These are phyloP conservation scores for Aspergillus clavatus DNA, from an alignment of 2,329 filamentous ascomycete species.

Conservation along the genomic window DNA sequence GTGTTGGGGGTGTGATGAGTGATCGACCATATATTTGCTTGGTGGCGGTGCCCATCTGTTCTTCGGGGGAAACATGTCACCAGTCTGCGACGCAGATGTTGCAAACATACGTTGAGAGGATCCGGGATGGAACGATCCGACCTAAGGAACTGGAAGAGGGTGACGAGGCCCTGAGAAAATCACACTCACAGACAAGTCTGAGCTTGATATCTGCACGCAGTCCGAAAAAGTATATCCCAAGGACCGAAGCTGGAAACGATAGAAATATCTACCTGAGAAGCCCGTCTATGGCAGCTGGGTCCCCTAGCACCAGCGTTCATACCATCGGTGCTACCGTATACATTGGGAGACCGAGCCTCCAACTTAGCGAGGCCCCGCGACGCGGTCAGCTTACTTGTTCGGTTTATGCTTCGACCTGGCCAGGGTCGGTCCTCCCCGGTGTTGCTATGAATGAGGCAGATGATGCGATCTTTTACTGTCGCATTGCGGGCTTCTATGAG, in stretches of 20 bases:
- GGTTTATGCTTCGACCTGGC: slow-evolving; percentile 18
- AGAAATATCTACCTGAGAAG: neutral
- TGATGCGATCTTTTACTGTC: slow-evolving; percentile 12
- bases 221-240: neutral
- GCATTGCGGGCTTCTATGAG: slow-evolving; percentile 15
- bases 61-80: slow-evolving; percentile 1
- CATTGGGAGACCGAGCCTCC: slow-evolving; percentile 16
- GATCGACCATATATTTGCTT: slow-evolving; percentile 9
- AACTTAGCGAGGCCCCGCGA: slow-evolving; percentile 1
- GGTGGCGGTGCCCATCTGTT: slow-evolving; percentile 9
- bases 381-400: slow-evolving; percentile 13
- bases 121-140: neutral
- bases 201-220: neutral
- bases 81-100: neutral
- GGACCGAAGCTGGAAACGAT: neutral
- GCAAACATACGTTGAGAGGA: slow-evolving; percentile 4
- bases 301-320: neutral
- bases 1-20: slow-evolving; percentile 4
- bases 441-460: slow-evolving; percentile 7
- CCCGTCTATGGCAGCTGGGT: neutral
- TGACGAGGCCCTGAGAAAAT: neutral
- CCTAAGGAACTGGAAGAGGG: neutral
- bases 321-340: slow-evolving; percentile 12
- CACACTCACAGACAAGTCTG: neutral
- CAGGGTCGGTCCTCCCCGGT: slow-evolving; percentile 4